Conservation (phyloP, 768 basidiomycete species). For the Termitomyces sp. region DNA sequence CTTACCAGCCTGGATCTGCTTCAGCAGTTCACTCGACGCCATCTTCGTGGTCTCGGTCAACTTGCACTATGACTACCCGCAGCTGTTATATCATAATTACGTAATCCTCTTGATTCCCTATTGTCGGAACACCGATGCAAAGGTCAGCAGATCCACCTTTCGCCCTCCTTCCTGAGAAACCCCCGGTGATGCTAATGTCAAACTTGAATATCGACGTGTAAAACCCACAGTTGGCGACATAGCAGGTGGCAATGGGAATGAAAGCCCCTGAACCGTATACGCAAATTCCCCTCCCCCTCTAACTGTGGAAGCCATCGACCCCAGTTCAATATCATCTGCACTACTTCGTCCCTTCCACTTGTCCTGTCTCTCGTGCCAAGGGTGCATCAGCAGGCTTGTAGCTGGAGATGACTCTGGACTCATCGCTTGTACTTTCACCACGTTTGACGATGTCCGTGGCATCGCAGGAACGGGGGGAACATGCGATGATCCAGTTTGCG, state of each 20-base stretch:
- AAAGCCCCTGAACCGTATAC: slow-evolving; percentile 5
- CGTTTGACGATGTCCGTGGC: not conserved
- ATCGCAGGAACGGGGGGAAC: not conserved
- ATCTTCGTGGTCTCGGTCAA: slow-evolving; percentile 28
- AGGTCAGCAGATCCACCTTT: slow-evolving; percentile 7
- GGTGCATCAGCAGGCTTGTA: slow-evolving; percentile 11
- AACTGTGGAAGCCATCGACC: slow-evolving; percentile 1
- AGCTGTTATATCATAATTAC: slow-evolving; percentile 1
- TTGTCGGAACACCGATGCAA: slow-evolving; percentile 8
- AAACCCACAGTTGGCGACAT: not conserved
- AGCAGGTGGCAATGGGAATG: slow-evolving; percentile 9
- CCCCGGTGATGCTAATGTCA: slow-evolving; percentile 8
- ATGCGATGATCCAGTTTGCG: not conserved
- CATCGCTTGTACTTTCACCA: not conserved
- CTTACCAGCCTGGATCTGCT: slow-evolving; percentile 81
- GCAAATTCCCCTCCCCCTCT: not conserved
- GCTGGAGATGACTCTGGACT: not conserved
- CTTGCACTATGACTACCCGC: not conserved
- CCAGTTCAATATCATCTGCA: not conserved
- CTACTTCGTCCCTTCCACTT: not conserved
- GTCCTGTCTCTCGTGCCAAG: slow-evolving; percentile 9
- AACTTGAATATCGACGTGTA: slow-evolving; percentile 7
- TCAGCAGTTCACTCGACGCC: slow-evolving; percentile 64
- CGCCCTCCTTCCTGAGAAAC: not conserved
- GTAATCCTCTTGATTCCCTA: slow-evolving; percentile 2